Conservation (phyloP, 768 basidiomycete species). For the Amanita rimosa region DNA sequence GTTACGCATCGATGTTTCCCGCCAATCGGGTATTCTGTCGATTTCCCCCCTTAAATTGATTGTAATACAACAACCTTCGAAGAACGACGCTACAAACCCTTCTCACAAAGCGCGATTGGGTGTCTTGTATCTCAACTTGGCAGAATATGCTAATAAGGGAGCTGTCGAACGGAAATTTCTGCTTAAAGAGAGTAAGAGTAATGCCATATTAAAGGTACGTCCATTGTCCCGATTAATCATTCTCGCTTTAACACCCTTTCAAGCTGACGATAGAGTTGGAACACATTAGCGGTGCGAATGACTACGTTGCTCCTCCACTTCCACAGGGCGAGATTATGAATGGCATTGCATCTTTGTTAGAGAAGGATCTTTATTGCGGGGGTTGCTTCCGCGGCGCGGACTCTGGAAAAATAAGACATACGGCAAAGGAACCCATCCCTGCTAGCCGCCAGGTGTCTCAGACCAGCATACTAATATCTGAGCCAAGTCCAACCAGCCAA, state of each 20-base stretch:
- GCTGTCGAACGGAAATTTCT: constrained; percentile 54
- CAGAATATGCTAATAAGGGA: constrained; percentile 60
- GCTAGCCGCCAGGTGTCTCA: background rate
- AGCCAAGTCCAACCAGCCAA: background rate
- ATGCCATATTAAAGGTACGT: constrained; percentile 63
- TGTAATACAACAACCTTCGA: constrained; percentile 49
- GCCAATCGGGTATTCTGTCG: constrained; percentile 37
- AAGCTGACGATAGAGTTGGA: constrained; percentile 51
- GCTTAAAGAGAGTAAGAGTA: constrained; percentile 63
- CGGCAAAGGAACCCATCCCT: background rate
- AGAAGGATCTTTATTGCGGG: constrained; percentile 41
- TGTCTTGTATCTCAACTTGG: constrained; percentile 56
- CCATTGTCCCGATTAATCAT: background rate
- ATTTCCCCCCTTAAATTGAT: constrained; percentile 57
- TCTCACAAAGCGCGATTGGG: constrained; percentile 55
- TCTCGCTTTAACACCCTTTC: background rate
- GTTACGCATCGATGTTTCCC: constrained; percentile 49
- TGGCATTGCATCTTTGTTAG: constrained; percentile 51
- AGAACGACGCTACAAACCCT: constrained; percentile 38
- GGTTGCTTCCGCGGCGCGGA: constrained; percentile 19
- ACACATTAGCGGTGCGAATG: constrained; percentile 38
- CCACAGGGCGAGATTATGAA: constrained; percentile 64
- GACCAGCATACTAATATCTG: background rate
- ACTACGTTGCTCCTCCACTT: constrained; percentile 55
- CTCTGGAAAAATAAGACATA: constrained; percentile 13